Evolutionary conservation across 805 yeast species (phyloP).

Genomic region (Schizosaccharomyces cryophilus): DNA sequence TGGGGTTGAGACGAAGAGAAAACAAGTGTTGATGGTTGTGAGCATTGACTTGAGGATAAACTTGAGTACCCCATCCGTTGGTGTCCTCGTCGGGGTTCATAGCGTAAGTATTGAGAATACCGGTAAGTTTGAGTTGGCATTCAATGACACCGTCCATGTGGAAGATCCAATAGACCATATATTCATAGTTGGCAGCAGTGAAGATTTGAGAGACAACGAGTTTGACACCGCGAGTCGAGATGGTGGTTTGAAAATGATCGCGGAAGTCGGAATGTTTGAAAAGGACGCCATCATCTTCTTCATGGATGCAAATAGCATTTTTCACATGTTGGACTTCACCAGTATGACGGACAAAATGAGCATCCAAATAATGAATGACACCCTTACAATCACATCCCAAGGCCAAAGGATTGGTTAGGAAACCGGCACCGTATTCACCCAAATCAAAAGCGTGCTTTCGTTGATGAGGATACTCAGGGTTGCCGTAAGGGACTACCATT

Average conservation of each 20-base stretch:
- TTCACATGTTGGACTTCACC: slow-evolving; percentile 50
- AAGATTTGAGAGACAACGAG: slow-evolving; percentile 56
- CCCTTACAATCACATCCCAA: slow-evolving; percentile 75
- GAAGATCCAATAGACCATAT: slow-evolving; percentile 62
- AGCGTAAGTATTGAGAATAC: slow-evolving; percentile 53
- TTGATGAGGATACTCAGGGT: slow-evolving; percentile 58
- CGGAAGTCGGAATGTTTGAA: slow-evolving; percentile 69
- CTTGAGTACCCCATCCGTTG: slow-evolving; percentile 61
- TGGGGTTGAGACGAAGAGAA: slow-evolving; percentile 53
- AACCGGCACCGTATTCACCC: slow-evolving; percentile 75
- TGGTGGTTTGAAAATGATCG: slow-evolving; percentile 34
- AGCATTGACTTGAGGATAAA: slow-evolving; percentile 59
- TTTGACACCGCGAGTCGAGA: slow-evolving; percentile 52
- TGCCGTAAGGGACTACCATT: slow-evolving; percentile 71
- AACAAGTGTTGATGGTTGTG: slow-evolving; percentile 74
- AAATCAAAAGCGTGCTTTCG: slow-evolving; percentile 70
- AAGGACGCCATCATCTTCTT: slow-evolving; percentile 60
- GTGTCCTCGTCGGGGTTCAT: slow-evolving; percentile 38
- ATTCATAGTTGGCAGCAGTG: slow-evolving; percentile 72
- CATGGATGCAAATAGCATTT: slow-evolving; percentile 65
- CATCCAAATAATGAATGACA: slow-evolving; percentile 60
- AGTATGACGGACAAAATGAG: slow-evolving; percentile 39
- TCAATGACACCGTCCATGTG: slow-evolving; percentile 67
- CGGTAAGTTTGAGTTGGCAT: slow-evolving; percentile 56
- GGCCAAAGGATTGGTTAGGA: slow-evolving; percentile 54